A percentile compares a stretch with the other conserved stretches of the same genome.
phyloP scores from a whole-genome alignment of 179 eudicot species.

The Silene noctiflora region DNA sequence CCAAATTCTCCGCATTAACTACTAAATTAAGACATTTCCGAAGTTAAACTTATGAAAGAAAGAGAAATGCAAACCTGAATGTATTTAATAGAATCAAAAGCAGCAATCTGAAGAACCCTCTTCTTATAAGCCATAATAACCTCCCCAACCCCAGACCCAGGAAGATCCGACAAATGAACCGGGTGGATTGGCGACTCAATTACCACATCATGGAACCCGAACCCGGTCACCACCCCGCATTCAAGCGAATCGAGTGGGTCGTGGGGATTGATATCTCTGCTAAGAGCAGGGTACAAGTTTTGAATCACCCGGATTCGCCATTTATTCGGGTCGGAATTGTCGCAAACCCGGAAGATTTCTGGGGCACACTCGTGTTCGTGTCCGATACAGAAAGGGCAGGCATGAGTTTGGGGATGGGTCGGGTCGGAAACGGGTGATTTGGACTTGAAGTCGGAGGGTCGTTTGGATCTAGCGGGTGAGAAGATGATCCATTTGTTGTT shows the following conservation, averaged over 20 bases:
- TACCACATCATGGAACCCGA: constrained; percentile 90
- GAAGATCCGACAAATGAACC: constrained; percentile 61
- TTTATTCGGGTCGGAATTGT: constrained; percentile 30
- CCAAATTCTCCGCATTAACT: no score
- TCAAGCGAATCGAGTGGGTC: constrained; percentile 14
- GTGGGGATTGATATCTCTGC: constrained; percentile 42
- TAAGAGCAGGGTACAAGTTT: constrained; percentile 80
- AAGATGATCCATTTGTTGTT: constrained; percentile 74
- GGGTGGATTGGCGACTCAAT: constrained; percentile 75
- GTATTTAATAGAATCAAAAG: constrained; percentile 47
- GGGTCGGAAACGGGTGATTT: constrained; percentile 49
- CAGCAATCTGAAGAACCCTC: constrained; percentile 59
- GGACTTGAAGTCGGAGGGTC: constrained; percentile 95
- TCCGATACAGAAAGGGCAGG: constrained; percentile 86
- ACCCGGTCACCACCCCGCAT: constrained; percentile 44
- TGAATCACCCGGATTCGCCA: constrained; percentile 80
- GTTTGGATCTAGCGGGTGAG: constrained; percentile 83
- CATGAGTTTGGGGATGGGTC: constrained; percentile 24
- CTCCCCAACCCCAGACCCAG: constrained; percentile 45
- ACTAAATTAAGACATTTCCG: background rate
- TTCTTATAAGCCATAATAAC: constrained; percentile 76
- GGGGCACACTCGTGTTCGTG: constrained; percentile 90
- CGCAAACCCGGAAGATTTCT: constrained; percentile 70
- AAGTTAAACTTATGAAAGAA: background rate
- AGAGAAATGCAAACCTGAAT: constrained; percentile 51